Percentiles rank a stretch among this genome's conserved stretches.
Evolutionary conservation across 257 asterid species (phyloP).

Genomic region (Solanum clarkiae): DNA sequence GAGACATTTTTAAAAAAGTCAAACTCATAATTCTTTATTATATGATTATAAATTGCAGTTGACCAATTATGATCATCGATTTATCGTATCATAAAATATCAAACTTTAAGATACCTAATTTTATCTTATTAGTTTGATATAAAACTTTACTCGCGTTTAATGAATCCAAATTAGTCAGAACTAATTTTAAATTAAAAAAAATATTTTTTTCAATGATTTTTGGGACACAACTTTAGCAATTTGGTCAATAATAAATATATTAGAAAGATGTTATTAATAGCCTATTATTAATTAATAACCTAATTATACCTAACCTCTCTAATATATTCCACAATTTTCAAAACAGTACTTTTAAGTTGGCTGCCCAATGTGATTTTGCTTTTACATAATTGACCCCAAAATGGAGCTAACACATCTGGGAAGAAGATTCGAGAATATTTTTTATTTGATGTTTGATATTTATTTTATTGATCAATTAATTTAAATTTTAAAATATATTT

Average conservation of each 20-base stretch:
- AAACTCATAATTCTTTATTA: no score
- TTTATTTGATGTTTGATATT: neutral
- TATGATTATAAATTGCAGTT: no score
- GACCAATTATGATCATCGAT: no score
- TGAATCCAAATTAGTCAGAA: neutral
- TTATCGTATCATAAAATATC: no score
- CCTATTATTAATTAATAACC: neutral
- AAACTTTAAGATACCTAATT: no score
- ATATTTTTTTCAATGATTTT: neutral
- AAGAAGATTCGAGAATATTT: neutral
- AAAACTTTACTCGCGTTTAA: no score
- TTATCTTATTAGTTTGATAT: no score
- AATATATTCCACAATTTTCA: neutral
- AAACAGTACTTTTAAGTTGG: neutral
- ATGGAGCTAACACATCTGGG: neutral
- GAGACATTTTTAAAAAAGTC: no score
- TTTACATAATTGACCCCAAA: neutral
- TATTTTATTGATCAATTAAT: neutral
- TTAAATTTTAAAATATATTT: rapidly evolving
- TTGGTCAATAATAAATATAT: neutral
- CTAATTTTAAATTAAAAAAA: neutral
- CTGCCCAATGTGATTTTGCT: neutral
- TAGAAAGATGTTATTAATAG: neutral
- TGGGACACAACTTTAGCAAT: neutral
- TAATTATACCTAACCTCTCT: neutral